Evolutionary conservation across 2,329 filamentous ascomycete species (phyloP).

Genomic region (Ophiocordyceps polyrhachis-furcata): DNA sequence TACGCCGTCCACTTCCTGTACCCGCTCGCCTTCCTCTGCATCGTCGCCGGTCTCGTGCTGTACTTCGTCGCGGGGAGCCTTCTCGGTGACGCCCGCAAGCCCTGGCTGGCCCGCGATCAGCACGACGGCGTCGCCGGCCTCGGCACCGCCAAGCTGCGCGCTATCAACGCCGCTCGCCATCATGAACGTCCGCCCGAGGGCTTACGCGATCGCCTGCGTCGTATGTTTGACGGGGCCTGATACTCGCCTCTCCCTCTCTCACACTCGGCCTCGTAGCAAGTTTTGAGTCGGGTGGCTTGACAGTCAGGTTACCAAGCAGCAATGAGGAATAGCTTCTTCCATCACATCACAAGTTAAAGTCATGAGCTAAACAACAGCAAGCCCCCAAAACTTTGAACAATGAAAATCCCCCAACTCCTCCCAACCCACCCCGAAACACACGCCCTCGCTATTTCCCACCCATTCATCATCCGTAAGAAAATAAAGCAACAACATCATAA

Average conservation of each 20-base stretch:
- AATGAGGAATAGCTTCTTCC: too few species aligned
- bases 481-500: background rate
- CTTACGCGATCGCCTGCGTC: background rate
- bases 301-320: too few species aligned
- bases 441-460: background rate
- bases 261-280: too few species aligned
- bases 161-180: conserved; percentile 35
- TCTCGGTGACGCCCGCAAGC: conserved; percentile 79
- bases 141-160: conserved; percentile 69
- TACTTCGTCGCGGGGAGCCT: conserved; percentile 77
- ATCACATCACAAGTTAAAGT: too few species aligned
- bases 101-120: conserved; percentile 82
- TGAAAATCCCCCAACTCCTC: background rate
- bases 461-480: background rate
- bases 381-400: too few species aligned
- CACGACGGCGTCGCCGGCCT: conserved; percentile 61
- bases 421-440: background rate
- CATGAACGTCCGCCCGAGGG: conserved; percentile 7
- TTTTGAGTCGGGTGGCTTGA: too few species aligned
- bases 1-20: conserved; percentile 75
- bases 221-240: background rate
- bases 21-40: conserved; percentile 85
- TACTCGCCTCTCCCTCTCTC: too few species aligned
- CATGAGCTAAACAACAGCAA: too few species aligned
- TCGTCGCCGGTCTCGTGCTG: conserved; percentile 65